Evolutionary conservation across 192 early-diverging fungal species (phyloP), one percentile per base, ranked within the genome.

Genomic region (Backusella macrospora): DNA sequence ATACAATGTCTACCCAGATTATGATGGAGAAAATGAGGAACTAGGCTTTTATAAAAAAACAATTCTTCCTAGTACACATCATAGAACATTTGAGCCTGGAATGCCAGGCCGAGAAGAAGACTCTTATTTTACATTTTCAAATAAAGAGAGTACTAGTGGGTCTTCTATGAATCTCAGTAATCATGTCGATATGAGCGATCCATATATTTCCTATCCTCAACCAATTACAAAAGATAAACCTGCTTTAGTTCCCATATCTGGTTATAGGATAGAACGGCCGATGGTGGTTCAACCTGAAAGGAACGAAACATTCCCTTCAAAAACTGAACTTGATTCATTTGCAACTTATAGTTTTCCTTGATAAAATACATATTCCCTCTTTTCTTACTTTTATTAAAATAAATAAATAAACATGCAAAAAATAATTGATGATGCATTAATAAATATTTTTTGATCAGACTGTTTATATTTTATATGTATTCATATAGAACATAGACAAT

Each of bases 241-340:
- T 73, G 62, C n/a, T 43, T 59, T 59, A 12, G 52, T 59, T 9
- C 52, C 52, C 26, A 59, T 59, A 12, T 59, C 52, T 59, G 52
- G 52, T 59, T 59, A 59, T 21, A 59, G 26, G 5, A 59, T 59
- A 26, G 52, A 59, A 26, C 23, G 52, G 8, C 23, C 52, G 18
- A 59, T 26, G 21, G 52, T 10, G 4, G 29, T 34, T 34, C 52
- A 59, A 12, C 21, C 18, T 4, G 52, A 43, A 43, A 43, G 42
- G 10, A 43, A 10, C 42, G 42, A 59, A 5, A 4, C 52, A 5
- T 59, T 59, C 26, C 52, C 52, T 26, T 59, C 52, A 59, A 59
- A 59, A 12, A 59, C 21, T 13, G 52, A 59, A 10, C 52, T 59
- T 59, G 52, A 59, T 59, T 59, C 52, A 59, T 59, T 59, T 59